Evolutionary conservation across 768 basidiomycete species (phyloP).

Genomic region (Mycena maculata): DNA sequence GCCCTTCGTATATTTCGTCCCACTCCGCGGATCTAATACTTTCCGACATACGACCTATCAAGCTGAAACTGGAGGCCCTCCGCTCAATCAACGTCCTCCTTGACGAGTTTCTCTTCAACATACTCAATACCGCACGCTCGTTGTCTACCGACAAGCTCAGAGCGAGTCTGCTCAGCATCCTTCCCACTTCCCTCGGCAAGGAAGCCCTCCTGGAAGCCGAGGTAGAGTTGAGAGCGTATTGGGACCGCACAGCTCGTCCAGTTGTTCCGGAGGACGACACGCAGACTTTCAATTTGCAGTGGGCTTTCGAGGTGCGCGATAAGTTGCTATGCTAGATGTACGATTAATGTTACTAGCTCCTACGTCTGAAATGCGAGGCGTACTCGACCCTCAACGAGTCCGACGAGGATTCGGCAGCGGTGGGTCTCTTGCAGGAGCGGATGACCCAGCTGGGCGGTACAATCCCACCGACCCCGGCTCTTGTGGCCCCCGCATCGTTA

Average conservation of each 20-base stretch:
- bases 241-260: slow-evolving; percentile 72
- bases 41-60: slow-evolving; percentile 92
- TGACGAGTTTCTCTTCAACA: slow-evolving; percentile 85
- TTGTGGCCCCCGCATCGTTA: slow-evolving; percentile 84
- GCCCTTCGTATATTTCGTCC: slow-evolving; percentile 82
- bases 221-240: slow-evolving; percentile 90
- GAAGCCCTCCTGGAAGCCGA: slow-evolving; percentile 94
- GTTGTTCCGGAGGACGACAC: slow-evolving; percentile 61
- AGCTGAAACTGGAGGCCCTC: slow-evolving; percentile 83
- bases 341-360: slow-evolving; percentile 58
- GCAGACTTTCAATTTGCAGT: slow-evolving; percentile 74
- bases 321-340: slow-evolving; percentile 10
- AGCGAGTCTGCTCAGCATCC: slow-evolving; percentile 73
- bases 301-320: slow-evolving; percentile 76
- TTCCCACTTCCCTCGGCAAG: slow-evolving; percentile 88
- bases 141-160: slow-evolving; percentile 81
- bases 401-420: slow-evolving; percentile 78
- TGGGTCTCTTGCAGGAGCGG: slow-evolving; percentile 70
- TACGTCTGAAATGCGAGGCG: slow-evolving; percentile 88
- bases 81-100: slow-evolving; percentile 81
- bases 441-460: slow-evolving; percentile 64
- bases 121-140: slow-evolving; percentile 74
- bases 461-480: slow-evolving; percentile 60
- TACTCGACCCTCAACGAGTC: slow-evolving; percentile 87
- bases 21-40: slow-evolving; percentile 92